Evolutionary conservation across 805 yeast genomes (phyloP).

Genomic region (Diddensiella transvaalensis): DNA sequence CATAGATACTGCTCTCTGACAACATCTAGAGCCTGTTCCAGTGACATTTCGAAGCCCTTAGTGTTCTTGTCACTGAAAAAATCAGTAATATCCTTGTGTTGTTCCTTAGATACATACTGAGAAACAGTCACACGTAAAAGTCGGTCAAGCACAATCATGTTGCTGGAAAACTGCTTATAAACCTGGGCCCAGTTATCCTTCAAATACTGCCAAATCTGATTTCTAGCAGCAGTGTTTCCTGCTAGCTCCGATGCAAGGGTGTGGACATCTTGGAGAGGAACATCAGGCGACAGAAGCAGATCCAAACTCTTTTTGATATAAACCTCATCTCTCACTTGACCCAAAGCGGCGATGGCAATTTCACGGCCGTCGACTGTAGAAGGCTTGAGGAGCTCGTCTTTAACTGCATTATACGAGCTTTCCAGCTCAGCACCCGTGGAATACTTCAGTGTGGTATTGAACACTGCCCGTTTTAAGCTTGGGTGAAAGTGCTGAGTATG

Average conservation of each 20-base stretch:
- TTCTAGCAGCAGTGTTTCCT: constrained; percentile 43
- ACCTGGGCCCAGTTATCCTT: constrained; percentile 69
- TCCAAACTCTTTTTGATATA: constrained; percentile 40
- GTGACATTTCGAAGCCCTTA: constrained; percentile 55
- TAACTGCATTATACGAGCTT: constrained; percentile 39
- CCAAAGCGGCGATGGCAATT: constrained; percentile 53
- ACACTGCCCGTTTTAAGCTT: constrained; percentile 45
- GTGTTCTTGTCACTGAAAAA: constrained; percentile 48
- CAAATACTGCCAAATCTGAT: constrained; percentile 63
- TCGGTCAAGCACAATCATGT: constrained; percentile 71
- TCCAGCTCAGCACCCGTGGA: constrained; percentile 35
- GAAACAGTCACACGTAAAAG: constrained; percentile 62
- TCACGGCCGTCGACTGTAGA: constrained; percentile 55
- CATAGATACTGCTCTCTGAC: constrained; percentile 49
- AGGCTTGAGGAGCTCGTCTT: constrained; percentile 49
- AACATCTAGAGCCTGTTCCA: constrained; percentile 54
- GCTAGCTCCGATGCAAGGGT: constrained; percentile 47
- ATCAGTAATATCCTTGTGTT: constrained; percentile 47
- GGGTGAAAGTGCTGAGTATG: constrained; percentile 43
- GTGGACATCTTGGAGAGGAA: constrained; percentile 53
- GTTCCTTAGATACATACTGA: constrained; percentile 55
- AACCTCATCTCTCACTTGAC: constrained; percentile 39
- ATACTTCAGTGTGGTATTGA: constrained; percentile 40
- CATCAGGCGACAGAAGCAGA: constrained; percentile 40
- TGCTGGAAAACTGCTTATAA: constrained; percentile 70